Conservation (phyloP, 2,329 filamentous ascomycete genomes). For the Verticillium longisporum region DNA sequence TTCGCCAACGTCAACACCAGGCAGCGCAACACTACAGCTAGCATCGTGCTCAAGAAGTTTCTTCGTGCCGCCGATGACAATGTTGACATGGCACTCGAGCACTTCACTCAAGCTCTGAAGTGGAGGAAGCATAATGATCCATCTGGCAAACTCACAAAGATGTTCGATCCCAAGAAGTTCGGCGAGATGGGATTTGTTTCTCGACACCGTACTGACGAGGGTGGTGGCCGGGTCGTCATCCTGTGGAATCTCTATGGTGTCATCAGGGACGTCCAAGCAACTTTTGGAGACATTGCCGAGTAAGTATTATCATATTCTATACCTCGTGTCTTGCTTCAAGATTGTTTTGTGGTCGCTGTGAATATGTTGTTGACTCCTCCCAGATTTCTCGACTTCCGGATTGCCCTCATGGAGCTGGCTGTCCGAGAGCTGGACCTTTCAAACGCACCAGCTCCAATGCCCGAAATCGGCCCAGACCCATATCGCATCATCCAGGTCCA, state of each 20-base stretch:
- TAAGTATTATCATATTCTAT: constrained; percentile 35
- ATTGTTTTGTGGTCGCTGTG: too few species aligned
- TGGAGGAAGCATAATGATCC: constrained; percentile 75
- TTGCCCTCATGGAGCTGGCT: constrained; percentile 79
- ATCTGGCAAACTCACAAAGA: constrained; percentile 53
- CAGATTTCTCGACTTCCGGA: neutral
- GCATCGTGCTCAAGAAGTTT: constrained; percentile 87
- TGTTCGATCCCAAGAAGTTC: constrained; percentile 66
- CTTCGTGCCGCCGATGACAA: constrained; percentile 83
- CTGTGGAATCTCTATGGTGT: constrained; percentile 93
- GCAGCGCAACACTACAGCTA: constrained; percentile 52
- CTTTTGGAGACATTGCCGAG: constrained; percentile 78
- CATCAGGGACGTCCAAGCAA: constrained; percentile 74
- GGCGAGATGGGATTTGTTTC: constrained; percentile 75
- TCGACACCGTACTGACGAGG: constrained; percentile 51
- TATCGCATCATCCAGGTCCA: constrained; percentile 92
- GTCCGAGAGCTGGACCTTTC: constrained; percentile 66
- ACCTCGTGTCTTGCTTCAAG: neutral
- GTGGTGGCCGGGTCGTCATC: constrained; percentile 55
- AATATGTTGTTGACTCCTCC: neutral
- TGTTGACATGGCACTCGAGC: constrained; percentile 64
- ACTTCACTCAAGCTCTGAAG: constrained; percentile 70
- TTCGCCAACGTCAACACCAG: constrained; percentile 45
- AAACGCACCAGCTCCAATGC: constrained; percentile 62
- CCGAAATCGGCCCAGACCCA: constrained; percentile 68